Evolutionary conservation across 371 early-diverging fungal species (phyloP).

Genomic region (Mucor velutinosus): DNA sequence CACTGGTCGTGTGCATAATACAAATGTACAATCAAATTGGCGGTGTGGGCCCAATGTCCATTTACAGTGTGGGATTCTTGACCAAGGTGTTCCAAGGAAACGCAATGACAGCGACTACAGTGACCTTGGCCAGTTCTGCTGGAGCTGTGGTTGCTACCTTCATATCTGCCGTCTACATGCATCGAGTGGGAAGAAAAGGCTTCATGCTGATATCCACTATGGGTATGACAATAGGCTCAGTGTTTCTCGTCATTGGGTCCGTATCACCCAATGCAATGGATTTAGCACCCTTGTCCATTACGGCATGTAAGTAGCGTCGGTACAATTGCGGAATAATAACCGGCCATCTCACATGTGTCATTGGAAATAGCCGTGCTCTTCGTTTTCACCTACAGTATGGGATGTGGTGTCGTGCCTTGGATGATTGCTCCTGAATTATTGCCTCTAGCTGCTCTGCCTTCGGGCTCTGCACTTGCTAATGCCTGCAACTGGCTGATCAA

Average conservation of each 20-base stretch:
- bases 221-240: conserved; percentile 37
- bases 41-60: conserved; percentile 49
- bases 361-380: conserved; percentile 32
- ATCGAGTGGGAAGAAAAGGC: conserved; percentile 44
- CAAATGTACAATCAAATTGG: conserved; percentile 47
- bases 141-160: conserved; percentile 39
- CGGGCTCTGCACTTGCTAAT: conserved; percentile 50
- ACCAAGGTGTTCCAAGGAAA: conserved; percentile 30
- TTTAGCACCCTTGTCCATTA: conserved; percentile 24
- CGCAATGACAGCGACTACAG: conserved; percentile 29
- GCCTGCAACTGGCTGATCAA: conserved; percentile 47
- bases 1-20: conserved; percentile 30
- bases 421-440: conserved; percentile 51
- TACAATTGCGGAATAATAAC: background rate
- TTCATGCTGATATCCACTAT: conserved; percentile 45
- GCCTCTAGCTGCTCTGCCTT: conserved; percentile 42
- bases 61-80: conserved; percentile 32
- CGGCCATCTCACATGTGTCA: background rate
- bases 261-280: conserved; percentile 1
- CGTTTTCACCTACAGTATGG: conserved; percentile 42
- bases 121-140: conserved; percentile 40
- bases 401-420: conserved; percentile 56
- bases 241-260: conserved; percentile 45
- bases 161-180: conserved; percentile 40
- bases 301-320: conserved; percentile 12